These are phyloP conservation scores for Amesomyces nigricolor DNA, from an alignment of 2,329 filamentous ascomycete species.

Conservation along the genomic window DNA sequence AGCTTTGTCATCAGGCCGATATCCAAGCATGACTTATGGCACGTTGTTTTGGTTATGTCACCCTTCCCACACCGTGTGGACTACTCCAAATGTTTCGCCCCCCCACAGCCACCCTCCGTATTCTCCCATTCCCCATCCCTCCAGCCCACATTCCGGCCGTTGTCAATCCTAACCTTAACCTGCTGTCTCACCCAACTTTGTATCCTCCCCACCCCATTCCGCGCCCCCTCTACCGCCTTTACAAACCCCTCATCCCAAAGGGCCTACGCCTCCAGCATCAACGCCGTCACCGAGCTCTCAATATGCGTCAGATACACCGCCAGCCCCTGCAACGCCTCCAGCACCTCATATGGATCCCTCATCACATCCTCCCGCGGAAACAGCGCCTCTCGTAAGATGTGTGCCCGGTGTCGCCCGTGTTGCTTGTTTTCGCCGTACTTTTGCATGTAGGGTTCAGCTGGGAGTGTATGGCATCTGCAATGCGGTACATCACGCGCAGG, in stretches of 20 bases:
- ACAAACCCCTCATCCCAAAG: slow-evolving; percentile 33
- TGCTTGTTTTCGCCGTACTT: slow-evolving; percentile 28
- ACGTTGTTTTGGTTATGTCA: no score
- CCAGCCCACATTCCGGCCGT: slow-evolving; percentile 21
- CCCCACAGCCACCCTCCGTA: neutral
- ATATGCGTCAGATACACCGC: slow-evolving; percentile 32
- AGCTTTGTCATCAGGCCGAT: no score
- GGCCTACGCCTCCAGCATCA: slow-evolving; percentile 31
- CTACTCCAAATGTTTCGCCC: no score
- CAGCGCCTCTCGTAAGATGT: slow-evolving; percentile 26
- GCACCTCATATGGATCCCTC: slow-evolving; percentile 24
- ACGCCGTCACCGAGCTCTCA: slow-evolving; percentile 27
- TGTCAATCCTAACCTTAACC: slow-evolving; percentile 32
- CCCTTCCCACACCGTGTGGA: no score
- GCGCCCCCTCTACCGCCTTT: slow-evolving; percentile 25
- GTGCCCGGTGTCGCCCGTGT: slow-evolving; percentile 23
- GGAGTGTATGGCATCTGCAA: slow-evolving; percentile 24
- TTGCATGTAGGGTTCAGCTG: slow-evolving; percentile 21
- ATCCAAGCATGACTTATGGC: no score
- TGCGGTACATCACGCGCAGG: slow-evolving; percentile 26
- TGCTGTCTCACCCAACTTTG: slow-evolving; percentile 32
- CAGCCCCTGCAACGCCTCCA: slow-evolving; percentile 30
- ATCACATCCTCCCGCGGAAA: slow-evolving; percentile 22
- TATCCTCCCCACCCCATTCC: slow-evolving; percentile 26
- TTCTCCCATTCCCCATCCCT: neutral